Percentiles rank a stretch among this genome's conserved stretches.
Conservation (phyloP, 495 filamentous ascomycete species). For the Xylaria nigripes region DNA sequence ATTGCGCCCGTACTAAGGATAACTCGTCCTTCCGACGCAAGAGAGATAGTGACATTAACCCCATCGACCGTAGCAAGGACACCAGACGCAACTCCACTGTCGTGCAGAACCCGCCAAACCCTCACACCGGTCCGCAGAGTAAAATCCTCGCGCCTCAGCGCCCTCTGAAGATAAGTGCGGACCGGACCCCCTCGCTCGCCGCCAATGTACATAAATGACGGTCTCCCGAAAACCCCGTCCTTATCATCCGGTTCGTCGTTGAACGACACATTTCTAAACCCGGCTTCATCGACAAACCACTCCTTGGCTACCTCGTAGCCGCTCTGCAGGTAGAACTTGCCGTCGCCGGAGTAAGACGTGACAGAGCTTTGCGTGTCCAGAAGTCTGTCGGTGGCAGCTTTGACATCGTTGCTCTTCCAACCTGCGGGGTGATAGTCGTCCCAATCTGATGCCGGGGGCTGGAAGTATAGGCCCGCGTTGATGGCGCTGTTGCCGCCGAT, state of each 20-base stretch:
- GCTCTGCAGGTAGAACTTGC: slow-evolving; percentile 46
- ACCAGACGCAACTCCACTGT: slow-evolving; percentile 40
- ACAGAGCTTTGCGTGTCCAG: slow-evolving; percentile 47
- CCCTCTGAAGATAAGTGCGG: slow-evolving; percentile 48
- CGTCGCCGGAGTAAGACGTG: slow-evolving; percentile 46
- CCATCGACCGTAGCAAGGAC: slow-evolving; percentile 31
- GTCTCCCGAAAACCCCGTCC: slow-evolving; percentile 43
- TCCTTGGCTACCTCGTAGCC: slow-evolving; percentile 45
- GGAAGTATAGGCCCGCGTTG: slow-evolving; percentile 38
- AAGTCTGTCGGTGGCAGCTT: slow-evolving; percentile 39
- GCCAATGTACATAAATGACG: slow-evolving; percentile 45
- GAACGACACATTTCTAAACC: slow-evolving; percentile 44
- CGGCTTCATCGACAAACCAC: slow-evolving; percentile 39
- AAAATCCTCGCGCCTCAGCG: slow-evolving; percentile 43
- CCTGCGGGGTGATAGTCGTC: slow-evolving; percentile 51
- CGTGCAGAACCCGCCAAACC: slow-evolving; percentile 43
- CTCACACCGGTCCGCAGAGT: slow-evolving; percentile 40
- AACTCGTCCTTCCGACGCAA: slow-evolving; percentile 43
- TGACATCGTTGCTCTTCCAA: slow-evolving; percentile 51
- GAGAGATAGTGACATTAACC: slow-evolving; percentile 35
- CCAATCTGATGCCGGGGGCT: slow-evolving; percentile 49
- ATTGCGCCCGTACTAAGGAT: slow-evolving; percentile 50
- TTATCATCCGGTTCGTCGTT: slow-evolving; percentile 46
- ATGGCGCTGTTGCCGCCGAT: slow-evolving; percentile 47
- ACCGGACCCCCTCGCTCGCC: slow-evolving; percentile 50